A percentile compares a stretch with the other conserved stretches of the same genome.
These are phyloP conservation scores for Moniliophthora roreri DNA, from an alignment of 1,284 basidiomycete genomes.

Conservation along the genomic window DNA sequence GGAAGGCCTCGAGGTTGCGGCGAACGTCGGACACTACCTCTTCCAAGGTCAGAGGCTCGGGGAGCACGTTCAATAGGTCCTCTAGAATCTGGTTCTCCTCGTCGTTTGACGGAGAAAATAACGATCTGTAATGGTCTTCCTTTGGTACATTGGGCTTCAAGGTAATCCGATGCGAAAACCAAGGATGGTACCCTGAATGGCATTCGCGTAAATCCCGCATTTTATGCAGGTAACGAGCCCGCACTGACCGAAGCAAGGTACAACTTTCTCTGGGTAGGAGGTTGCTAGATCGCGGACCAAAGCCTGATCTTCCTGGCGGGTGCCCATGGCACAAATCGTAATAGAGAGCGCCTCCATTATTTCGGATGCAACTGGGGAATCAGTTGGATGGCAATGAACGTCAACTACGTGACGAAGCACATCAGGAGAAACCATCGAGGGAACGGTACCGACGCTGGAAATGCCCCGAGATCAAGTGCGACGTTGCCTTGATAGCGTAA, in stretches of 20 bases:
- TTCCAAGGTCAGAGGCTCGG: slow-evolving; percentile 58
- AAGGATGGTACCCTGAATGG: slow-evolving; percentile 76
- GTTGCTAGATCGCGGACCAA: slow-evolving; percentile 61
- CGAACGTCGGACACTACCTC: slow-evolving; percentile 56
- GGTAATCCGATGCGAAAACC: slow-evolving; percentile 77
- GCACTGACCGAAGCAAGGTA: slow-evolving; percentile 73
- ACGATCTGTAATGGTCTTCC: slow-evolving; percentile 62
- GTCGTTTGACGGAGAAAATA: slow-evolving; percentile 44
- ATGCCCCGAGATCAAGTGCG: background rate
- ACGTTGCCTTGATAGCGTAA: no score
- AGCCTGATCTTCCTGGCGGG: slow-evolving; percentile 58
- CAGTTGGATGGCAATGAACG: slow-evolving; percentile 82
- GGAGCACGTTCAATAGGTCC: slow-evolving; percentile 54
- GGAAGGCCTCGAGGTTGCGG: slow-evolving; percentile 53
- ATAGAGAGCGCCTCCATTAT: slow-evolving; percentile 54
- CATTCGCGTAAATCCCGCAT: slow-evolving; percentile 13
- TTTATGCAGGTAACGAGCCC: slow-evolving; percentile 8
- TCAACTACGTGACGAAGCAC: slow-evolving; percentile 69
- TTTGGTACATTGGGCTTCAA: slow-evolving; percentile 42
- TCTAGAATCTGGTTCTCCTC: slow-evolving; percentile 43
- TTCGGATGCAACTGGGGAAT: slow-evolving; percentile 41
- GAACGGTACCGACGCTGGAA: background rate
- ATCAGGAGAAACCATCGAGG: slow-evolving; percentile 26
- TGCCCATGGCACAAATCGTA: slow-evolving; percentile 76
- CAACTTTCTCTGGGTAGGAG: slow-evolving; percentile 59